These are phyloP conservation scores for Picea engelmannii DNA, from an alignment of 83 land plant species.

Conservation along the genomic window DNA sequence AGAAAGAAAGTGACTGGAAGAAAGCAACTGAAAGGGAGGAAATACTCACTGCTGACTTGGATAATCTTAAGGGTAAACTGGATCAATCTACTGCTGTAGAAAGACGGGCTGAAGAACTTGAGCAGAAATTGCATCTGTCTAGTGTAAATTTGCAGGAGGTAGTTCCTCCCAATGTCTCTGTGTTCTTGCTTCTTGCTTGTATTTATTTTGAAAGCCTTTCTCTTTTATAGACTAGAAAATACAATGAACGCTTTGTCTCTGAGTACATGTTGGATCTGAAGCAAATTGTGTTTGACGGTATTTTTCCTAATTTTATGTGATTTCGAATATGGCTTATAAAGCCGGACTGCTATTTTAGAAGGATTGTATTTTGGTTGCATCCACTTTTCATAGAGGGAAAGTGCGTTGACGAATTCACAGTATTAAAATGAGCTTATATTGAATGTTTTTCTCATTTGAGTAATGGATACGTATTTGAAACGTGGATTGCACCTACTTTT, in stretches of 20 bases:
- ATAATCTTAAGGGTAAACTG: slow-evolving; percentile 38
- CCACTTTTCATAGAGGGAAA: neutral
- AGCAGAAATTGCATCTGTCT: slow-evolving; percentile 26
- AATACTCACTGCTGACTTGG: slow-evolving; percentile 27
- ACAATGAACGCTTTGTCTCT: neutral
- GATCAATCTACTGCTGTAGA: slow-evolving; percentile 30
- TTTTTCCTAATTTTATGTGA: neutral
- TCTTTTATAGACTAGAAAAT: neutral
- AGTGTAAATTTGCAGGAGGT: slow-evolving; percentile 35
- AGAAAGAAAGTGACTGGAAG: slow-evolving; percentile 49
- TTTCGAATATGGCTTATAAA: neutral
- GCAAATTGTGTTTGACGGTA: neutral
- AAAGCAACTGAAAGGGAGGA: slow-evolving; percentile 33
- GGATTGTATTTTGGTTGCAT: neutral
- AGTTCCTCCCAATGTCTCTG: slow-evolving; percentile 20
- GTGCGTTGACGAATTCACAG: neutral
- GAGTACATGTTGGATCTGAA: neutral
- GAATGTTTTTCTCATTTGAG: too few relatives aligned
- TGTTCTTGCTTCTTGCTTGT: neutral
- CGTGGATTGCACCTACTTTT: slow-evolving; percentile 18
- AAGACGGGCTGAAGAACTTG: slow-evolving; percentile 35
- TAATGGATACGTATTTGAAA: too few relatives aligned
- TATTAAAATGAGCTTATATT: too few relatives aligned
- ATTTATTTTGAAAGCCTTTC: neutral
- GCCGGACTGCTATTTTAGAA: neutral